Conservation (phyloP, 2,329 filamentous ascomycete species). For the Aspergillus glaucus region DNA sequence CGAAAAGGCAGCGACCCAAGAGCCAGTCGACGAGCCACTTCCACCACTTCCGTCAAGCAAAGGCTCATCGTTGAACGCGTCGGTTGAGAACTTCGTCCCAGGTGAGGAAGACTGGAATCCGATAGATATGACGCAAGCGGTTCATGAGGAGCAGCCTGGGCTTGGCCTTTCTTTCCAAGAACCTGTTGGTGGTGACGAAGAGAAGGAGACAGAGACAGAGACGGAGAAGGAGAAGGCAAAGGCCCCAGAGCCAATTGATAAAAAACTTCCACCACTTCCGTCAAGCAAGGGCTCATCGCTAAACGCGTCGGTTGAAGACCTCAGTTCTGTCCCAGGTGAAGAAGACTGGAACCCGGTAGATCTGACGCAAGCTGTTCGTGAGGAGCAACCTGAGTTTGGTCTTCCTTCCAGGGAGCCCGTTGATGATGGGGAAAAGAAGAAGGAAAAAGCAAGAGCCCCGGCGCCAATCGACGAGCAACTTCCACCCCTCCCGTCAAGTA, state of each 20-base stretch:
- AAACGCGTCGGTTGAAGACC: slow-evolving; percentile 35
- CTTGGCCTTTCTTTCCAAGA: too few species aligned
- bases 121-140: slow-evolving; percentile 16
- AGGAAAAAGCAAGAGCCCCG: slow-evolving; percentile 8
- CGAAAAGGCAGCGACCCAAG: slow-evolving; percentile 20
- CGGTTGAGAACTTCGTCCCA: slow-evolving; percentile 29
- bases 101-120: slow-evolving; percentile 27
- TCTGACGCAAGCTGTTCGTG: slow-evolving; percentile 9
- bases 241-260: too few species aligned
- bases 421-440: slow-evolving; percentile 23
- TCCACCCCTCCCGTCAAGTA: too few species aligned
- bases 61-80: slow-evolving; percentile 21
- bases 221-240: too few species aligned
- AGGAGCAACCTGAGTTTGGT: too few species aligned
- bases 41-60: slow-evolving; percentile 32
- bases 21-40: slow-evolving; percentile 33
- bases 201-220: too few species aligned
- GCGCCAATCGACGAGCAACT: too few species aligned
- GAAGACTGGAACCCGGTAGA: slow-evolving; percentile 26
- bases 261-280: slow-evolving; percentile 36
- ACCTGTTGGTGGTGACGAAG: too few species aligned
- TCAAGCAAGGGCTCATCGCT: slow-evolving; percentile 10
- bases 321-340: slow-evolving; percentile 12
- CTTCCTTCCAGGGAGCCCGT: slow-evolving; percentile 21
- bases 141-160: too few species aligned